Percentiles rank a stretch among this genome's conserved stretches.
These are phyloP conservation scores for Chaetomium globosum DNA, from an alignment of 2,329 filamentous ascomycete genomes.

Conservation along the genomic window DNA sequence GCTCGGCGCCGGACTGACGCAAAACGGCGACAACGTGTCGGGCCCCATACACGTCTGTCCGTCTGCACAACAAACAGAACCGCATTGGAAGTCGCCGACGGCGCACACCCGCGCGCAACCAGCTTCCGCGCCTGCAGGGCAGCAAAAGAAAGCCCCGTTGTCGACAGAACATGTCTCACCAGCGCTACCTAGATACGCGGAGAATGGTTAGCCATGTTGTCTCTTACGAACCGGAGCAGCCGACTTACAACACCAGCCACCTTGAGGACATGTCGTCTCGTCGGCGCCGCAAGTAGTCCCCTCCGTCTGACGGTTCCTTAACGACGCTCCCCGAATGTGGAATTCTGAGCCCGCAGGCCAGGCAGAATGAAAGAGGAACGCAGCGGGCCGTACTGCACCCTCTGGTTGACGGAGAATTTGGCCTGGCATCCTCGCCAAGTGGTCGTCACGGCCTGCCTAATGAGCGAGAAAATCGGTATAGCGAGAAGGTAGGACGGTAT, in stretches of 20 bases:
- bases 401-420: not conserved
- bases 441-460: not conserved
- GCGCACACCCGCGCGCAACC: constrained; percentile 32
- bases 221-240: not conserved
- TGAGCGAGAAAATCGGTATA: not conserved
- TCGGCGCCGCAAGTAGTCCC: constrained; percentile 2
- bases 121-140: constrained; percentile 22
- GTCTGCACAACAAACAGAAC: constrained; percentile 30
- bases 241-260: constrained; percentile 34
- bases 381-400: constrained; percentile 7
- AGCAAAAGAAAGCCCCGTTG: constrained; percentile 31
- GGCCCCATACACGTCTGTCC: constrained; percentile 28
- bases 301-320: constrained; percentile 8
- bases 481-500: not conserved
- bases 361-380: constrained; percentile 18
- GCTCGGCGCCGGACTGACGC: constrained; percentile 11
- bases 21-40: constrained; percentile 25
- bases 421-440: not conserved
- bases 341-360: constrained; percentile 9
- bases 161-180: constrained; percentile 28
- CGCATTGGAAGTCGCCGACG: constrained; percentile 32
- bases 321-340: not conserved
- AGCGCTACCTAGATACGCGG: constrained; percentile 15
- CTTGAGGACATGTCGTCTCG: constrained; percentile 31
- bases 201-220: not conserved